Conservation (phyloP, 2,329 filamentous ascomycete genomes). For the Ophiostoma australiae region DNA sequence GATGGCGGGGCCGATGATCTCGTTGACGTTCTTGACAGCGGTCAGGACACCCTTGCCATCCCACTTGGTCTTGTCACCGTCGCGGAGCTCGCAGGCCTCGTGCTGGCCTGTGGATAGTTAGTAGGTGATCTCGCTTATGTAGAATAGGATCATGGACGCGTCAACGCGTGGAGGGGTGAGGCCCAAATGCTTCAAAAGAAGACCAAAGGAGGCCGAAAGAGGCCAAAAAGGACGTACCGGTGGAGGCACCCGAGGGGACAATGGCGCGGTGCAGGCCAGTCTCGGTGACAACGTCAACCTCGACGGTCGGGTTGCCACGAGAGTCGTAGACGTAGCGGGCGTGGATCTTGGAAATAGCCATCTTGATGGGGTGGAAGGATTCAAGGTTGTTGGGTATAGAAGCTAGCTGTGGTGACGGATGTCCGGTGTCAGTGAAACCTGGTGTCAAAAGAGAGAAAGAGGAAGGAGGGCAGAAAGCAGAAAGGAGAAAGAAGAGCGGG, state of each 20-base stretch:
- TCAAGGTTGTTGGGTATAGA: constrained; percentile 12
- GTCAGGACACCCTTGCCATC: constrained; percentile 81
- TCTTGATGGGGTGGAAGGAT: constrained; percentile 45
- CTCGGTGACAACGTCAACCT: constrained; percentile 95
- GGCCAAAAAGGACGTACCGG: constrained; percentile 55
- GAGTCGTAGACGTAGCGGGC: constrained; percentile 97
- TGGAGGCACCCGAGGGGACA: constrained; percentile 93
- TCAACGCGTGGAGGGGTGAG: not conserved
- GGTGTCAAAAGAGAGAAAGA: constrained; percentile 11
- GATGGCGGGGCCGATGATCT: constrained; percentile 70
- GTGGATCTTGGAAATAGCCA: constrained; percentile 88
- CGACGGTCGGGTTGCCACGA: constrained; percentile 95
- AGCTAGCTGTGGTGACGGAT: constrained; percentile 18
- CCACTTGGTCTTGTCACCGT: constrained; percentile 84
- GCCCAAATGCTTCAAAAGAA: not conserved
- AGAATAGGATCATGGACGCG: not conserved
- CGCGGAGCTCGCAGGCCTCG: constrained; percentile 86
- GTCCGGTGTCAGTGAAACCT: constrained; percentile 21
- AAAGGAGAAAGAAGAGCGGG: constrained; percentile 11
- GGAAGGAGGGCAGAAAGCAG: constrained; percentile 8
- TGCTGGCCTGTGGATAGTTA: constrained; percentile 62
- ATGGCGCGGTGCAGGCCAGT: constrained; percentile 96
- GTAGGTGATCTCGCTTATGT: not conserved
- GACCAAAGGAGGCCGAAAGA: not conserved
- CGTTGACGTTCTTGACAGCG: constrained; percentile 82